These are phyloP conservation scores for Bipolaris cookei DNA, from an alignment of 2,329 filamentous ascomycete genomes.

Conservation along the genomic window DNA sequence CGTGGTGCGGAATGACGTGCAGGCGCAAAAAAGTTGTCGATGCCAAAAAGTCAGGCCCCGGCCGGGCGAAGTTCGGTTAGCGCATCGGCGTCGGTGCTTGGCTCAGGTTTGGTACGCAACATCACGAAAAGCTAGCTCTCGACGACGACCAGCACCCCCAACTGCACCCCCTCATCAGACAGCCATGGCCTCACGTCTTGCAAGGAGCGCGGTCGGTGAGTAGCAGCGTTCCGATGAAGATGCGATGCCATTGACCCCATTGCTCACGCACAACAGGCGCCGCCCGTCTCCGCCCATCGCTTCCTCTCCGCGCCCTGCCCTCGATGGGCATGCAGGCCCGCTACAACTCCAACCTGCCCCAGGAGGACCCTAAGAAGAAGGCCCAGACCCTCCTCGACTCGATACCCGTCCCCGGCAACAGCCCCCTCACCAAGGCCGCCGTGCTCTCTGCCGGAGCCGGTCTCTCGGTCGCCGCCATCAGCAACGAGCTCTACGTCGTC, in stretches of 20 bases:
- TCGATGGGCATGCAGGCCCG: slow-evolving; percentile 74
- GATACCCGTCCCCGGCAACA: slow-evolving; percentile 91
- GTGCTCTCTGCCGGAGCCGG: slow-evolving; percentile 93
- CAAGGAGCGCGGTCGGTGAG: slow-evolving; percentile 93
- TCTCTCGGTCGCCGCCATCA: slow-evolving; percentile 91
- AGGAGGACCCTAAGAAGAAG: slow-evolving; percentile 93
- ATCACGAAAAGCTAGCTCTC: slow-evolving; percentile 36
- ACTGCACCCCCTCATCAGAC: slow-evolving; percentile 52
- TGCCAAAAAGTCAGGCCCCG: slow-evolving; percentile 26
- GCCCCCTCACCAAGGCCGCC: slow-evolving; percentile 91
- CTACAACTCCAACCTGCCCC: slow-evolving; percentile 76
- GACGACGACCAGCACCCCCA: slow-evolving; percentile 37
- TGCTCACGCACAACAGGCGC: slow-evolving; percentile 68
- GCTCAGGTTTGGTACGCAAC: slow-evolving; percentile 25
- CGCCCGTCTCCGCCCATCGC: slow-evolving; percentile 79
- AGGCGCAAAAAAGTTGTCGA: slow-evolving; percentile 14
- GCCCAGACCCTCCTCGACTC: slow-evolving; percentile 93
- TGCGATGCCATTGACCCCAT: slow-evolving; percentile 51
- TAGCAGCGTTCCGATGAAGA: slow-evolving; percentile 43
- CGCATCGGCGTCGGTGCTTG: slow-evolving; percentile 26
- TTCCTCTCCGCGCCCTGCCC: slow-evolving; percentile 77
- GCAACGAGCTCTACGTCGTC: slow-evolving; percentile 99
- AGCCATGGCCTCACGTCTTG: slow-evolving; percentile 97
- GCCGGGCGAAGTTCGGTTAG: slow-evolving; percentile 37
- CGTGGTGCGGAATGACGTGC: slow-evolving; percentile 5